phyloP scores from a whole-genome alignment of 2,329 filamentous ascomycete genomes.

The Paraconiothyrium brasiliense region DNA sequence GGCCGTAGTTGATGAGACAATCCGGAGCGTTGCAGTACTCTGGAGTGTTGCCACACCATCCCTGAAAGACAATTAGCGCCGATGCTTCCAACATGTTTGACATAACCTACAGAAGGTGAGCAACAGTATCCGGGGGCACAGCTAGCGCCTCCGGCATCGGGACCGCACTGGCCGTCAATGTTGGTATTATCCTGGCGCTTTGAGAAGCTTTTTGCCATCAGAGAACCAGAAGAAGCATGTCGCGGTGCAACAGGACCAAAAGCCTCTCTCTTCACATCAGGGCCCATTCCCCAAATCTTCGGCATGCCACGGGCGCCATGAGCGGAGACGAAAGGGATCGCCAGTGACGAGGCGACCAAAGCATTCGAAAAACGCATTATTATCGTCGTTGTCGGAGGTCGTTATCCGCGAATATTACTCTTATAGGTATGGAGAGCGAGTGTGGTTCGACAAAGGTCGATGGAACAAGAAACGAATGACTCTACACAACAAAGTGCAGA shows the following conservation, averaged over 20 bases:
- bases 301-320: conserved; percentile 43
- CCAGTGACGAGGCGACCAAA: conserved; percentile 35
- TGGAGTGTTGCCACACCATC: conserved; percentile 63
- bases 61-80: conserved; percentile 27
- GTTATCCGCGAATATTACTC: conserved; percentile 14
- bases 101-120: conserved; percentile 38
- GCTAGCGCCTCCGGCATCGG: conserved; percentile 29
- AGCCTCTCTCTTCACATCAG: conserved; percentile 42
- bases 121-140: conserved; percentile 48
- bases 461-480: conserved; percentile 5
- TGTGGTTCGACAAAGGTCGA: conserved; percentile 14
- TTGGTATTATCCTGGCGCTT: conserved; percentile 46
- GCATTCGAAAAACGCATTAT: conserved; percentile 45
- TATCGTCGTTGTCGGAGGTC: conserved; percentile 12
- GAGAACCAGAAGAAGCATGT: conserved; percentile 29
- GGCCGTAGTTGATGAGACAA: conserved; percentile 68
- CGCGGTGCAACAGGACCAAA: conserved; percentile 31
- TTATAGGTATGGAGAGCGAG: conserved; percentile 22
- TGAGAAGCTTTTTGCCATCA: conserved; percentile 26
- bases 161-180: conserved; percentile 42
- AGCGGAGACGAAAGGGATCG: conserved; percentile 43
- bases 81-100: background rate
- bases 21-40: conserved; percentile 69
- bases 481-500: background rate
- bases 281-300: conserved; percentile 44